Evolutionary conservation across 352 stramenopile species (phyloP), one percentile per base, ranked within the genome.

Genomic region (Phytopythium mirpurense): DNA sequence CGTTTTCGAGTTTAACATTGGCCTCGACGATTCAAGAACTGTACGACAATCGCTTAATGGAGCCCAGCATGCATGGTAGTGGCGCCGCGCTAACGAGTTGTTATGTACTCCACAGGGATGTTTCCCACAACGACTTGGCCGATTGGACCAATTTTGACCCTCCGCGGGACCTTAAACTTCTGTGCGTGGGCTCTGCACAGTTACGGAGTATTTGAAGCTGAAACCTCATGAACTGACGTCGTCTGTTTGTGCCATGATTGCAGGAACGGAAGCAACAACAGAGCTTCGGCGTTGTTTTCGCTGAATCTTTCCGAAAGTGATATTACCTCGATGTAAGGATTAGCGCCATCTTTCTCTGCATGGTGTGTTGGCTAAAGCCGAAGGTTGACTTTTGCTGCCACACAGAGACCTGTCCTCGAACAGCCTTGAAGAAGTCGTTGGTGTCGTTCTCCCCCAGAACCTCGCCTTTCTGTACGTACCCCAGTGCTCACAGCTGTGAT

Each of bases 351-450:
- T 23, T 8, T 55, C 6, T 1, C 15, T 18, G 7, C 27, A 26
- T 2, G 31, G 15, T 24, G n/a, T 42, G 12, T 32, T 21, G 8
- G 52, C 16, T 46, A 15, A 34, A 36, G 19, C 19, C 49, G 43
- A 42, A 40, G 24, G 61, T 47, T 21, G 55, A 65, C 37, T 60
- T 65, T 31, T 45, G 3, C 21, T 24, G 24, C 24, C 45, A 24
- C 51, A 29, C 29, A 74, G 67, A 14, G 60, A 72, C 34, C 60
- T 74, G 41, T 74, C 67, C 19, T 69, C 47, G 1, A 74, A 74
- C 41, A 60, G 50, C 5, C 24, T 74, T 36, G 63, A 62, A 47
- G 42, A 54, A 16, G 38, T 71, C 19, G 57, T 64, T 26, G 67
- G 63, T 34, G 44, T 72, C 19, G 60, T 72, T 32, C 65, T 74